Base-by-base conservation (phyloP, 352 stramenopile species). In the Phytopythium aichiense region DNA sequence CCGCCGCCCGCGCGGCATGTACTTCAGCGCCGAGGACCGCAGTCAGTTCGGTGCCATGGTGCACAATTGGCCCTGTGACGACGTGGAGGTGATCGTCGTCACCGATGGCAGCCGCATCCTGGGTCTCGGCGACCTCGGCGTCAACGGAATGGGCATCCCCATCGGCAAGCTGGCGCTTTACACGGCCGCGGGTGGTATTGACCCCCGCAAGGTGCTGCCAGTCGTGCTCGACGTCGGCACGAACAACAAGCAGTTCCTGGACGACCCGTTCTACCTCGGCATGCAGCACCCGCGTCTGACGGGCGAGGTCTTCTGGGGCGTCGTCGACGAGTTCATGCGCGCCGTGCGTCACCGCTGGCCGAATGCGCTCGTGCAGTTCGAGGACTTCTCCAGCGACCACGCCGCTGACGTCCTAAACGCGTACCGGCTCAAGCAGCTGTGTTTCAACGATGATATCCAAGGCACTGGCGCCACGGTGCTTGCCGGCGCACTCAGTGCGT, bases 381-480 rank as follows among this genome's bases (percentile, higher is more conserved):
- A 99, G 71, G 96, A 99, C 78, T 99, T 99, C 64, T 91, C 86
- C 12, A 97, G 84, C 56, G 82, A 92, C 61, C 78, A 94, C 64
- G 89, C 89, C n/a, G 81, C 87, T 4, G 82, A 92, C 40, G 79
- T 99, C 30, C 68, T 99, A 38, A 95, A 98, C 58, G 94, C 94
- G 20, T 99, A 99, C 73, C 84, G 94, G n/a, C 60, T 98, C 23
- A 88, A 97, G 62, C 85, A 98, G 63, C 72, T 98, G 33, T 98
- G 92, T 69, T 98, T 98, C 71, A 98, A 98, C 72, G 97, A 99
- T 79, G 97, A 99, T 71, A 99, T 99, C 67, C 97, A 99, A 68
- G 97, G 97, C 31, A 99, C 97, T 8, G 97, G 94, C 53, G 94
- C 96, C 13, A 98, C 95, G 0, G 89, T 98, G 58, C 66, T 99